Evolutionary conservation across 306 rosid species (phyloP), one percentile per base, ranked within the genome.

Genomic region (Canavalia gladiata): DNA sequence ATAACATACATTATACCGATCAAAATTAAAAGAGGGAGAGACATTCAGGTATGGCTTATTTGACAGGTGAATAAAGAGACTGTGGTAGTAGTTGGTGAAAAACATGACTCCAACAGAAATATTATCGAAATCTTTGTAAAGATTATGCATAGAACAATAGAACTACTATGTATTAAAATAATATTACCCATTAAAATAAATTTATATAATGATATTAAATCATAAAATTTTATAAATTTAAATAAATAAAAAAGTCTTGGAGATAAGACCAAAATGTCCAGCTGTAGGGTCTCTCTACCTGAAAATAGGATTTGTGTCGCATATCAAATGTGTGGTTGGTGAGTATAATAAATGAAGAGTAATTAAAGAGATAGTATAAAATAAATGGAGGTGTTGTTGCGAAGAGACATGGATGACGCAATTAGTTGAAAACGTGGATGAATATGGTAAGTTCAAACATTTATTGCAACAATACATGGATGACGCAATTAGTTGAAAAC

Each of bases 361-460:
- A 25, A 10, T 59, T 12, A 34, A 34, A 60, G 9, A 59, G 8
- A 60, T 1, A 56, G 4, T 56, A 7, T 65, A 11, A 8, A 10
- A 13, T 8, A 33, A 47, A 6, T 13, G 47, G 30, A 74, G 9
- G 8, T 4, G 66, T 39, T 13, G 57, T 3, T 49, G 7, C 45
- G 68, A 68, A 49, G 75, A 29, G 28, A 39, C 25, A 18, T 18
- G 25, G 25, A 18, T 0, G 13, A 42, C 3, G 67, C 25, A 18
- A 18, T 18, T 18, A 18, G 25, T 18, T 18, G 75, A 7, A 55
- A 28, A 55, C n/a, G 76, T 78, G 69, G 76, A 68, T 43, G 56
- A 55, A 57, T 56, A 45, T 68, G 77, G 70, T 68, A 50, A 13
- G 66, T 30, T 34, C 7, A n/a, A 5, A 30, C 74, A 73, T 52